Evolutionary conservation across 176 grass and related monocot species (phyloP).

Genomic region (Aechmea fasciata): DNA sequence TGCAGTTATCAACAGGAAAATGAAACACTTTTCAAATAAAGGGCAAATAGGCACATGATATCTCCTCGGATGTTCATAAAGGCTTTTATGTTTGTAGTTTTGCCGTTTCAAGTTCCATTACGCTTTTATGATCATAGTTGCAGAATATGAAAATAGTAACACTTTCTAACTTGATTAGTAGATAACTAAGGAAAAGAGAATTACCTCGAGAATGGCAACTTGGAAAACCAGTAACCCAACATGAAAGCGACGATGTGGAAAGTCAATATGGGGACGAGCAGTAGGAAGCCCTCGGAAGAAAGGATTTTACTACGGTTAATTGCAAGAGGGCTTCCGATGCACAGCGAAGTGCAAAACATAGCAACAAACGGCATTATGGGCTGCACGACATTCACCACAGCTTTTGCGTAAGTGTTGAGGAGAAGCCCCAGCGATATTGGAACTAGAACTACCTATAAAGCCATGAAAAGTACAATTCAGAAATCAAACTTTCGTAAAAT

Average conservation of each 20-base stretch:
- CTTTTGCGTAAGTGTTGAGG: slow-evolving; percentile 78
- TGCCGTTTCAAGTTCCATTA: too few species aligned
- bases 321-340: slow-evolving; percentile 89
- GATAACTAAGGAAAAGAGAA: neutral
- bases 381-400: slow-evolving; percentile 51
- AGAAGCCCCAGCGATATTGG: slow-evolving; percentile 74
- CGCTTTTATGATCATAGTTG: neutral
- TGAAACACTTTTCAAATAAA: too few species aligned
- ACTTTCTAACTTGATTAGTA: neutral
- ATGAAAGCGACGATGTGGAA: slow-evolving; percentile 65
- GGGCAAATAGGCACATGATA: too few species aligned
- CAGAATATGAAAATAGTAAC: neutral
- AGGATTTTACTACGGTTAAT: slow-evolving; percentile 81
- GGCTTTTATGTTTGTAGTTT: too few species aligned
- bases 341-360: slow-evolving; percentile 82
- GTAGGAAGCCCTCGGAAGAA: slow-evolving; percentile 50
- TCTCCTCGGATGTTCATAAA: too few species aligned
- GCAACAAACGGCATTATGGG: slow-evolving; percentile 90
- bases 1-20: too few species aligned
- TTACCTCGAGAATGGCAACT: slow-evolving; percentile 70
- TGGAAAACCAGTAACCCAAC: slow-evolving; percentile 77
- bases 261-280: slow-evolving; percentile 74
- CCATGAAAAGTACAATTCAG: slow-evolving; percentile 7
- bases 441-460: slow-evolving; percentile 65
- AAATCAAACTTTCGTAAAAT: neutral